Percentiles rank a stretch among this genome's conserved stretches.
These are phyloP conservation scores for Talaromyces sp. DNA, from an alignment of 2,329 filamentous ascomycete species.

Conservation along the genomic window DNA sequence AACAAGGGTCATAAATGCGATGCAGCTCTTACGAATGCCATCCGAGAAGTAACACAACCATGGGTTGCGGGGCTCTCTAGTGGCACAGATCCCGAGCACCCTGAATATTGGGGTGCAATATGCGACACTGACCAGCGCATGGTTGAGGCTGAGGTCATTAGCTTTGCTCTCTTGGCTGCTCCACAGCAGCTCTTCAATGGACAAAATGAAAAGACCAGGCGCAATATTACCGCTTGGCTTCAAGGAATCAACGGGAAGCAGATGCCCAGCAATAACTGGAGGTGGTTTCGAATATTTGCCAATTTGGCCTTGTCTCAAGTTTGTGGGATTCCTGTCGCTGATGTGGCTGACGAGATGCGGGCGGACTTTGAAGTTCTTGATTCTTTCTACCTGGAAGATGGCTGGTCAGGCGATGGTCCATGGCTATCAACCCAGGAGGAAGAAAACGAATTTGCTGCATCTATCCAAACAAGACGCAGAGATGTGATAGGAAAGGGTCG, in stretches of 20 bases:
- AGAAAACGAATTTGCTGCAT: slow-evolving; percentile 17
- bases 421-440: slow-evolving; percentile 39
- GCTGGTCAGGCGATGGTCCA: slow-evolving; percentile 53
- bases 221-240: slow-evolving; percentile 41
- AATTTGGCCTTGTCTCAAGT: slow-evolving; percentile 52
- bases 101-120: slow-evolving; percentile 27
- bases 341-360: slow-evolving; percentile 43
- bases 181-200: slow-evolving; percentile 20
- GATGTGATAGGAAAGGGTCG: slow-evolving; percentile 15
- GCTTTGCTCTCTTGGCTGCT: slow-evolving; percentile 19
- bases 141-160: slow-evolving; percentile 26
- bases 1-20: neutral
- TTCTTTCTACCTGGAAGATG: slow-evolving; percentile 48
- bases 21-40: neutral
- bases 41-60: slow-evolving; percentile 3
- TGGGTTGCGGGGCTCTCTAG: slow-evolving; percentile 14
- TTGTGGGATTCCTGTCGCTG: slow-evolving; percentile 40
- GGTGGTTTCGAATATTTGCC: slow-evolving; percentile 57
- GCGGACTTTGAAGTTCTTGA: slow-evolving; percentile 50
- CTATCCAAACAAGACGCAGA: neutral
- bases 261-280: slow-evolving; percentile 56
- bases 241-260: slow-evolving; percentile 46
- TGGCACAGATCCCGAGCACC: slow-evolving; percentile 23
- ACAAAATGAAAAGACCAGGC: slow-evolving; percentile 5
- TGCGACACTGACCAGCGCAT: slow-evolving; percentile 26